Percentiles rank a stretch among this genome's conserved stretches.
Conservation (phyloP, 1,284 basidiomycete species). For the Trametes sp. region DNA sequence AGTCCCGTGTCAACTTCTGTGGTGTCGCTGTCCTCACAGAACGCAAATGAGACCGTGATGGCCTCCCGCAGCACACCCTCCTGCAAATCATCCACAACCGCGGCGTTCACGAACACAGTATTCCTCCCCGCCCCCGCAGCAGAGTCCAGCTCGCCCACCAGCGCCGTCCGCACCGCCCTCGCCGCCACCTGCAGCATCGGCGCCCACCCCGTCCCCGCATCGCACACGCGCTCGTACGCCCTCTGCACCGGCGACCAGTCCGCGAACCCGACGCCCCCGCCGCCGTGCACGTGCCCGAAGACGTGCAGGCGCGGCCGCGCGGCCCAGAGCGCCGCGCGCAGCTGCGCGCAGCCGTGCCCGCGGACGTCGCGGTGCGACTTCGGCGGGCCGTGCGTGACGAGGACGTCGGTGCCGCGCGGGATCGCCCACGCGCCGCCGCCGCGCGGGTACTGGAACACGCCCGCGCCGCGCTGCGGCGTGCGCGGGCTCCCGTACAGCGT, state of each 20-base stretch:
- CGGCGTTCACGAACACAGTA: background rate
- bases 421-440: constrained; percentile 17
- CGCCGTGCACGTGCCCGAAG: constrained; percentile 53
- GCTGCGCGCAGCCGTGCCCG: constrained; percentile 42
- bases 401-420: constrained; percentile 44
- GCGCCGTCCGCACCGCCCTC: background rate
- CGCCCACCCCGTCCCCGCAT: constrained; percentile 36
- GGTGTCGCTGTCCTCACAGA: too few species aligned
- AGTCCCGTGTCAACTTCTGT: too few species aligned
- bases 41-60: background rate
- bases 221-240: constrained; percentile 43
- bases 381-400: constrained; percentile 53
- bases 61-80: background rate
- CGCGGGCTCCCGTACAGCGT: constrained; percentile 45
- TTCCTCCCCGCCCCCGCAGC: background rate
- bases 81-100: background rate
- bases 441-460: constrained; percentile 48
- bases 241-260: constrained; percentile 47
- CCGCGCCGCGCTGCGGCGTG: constrained; percentile 46
- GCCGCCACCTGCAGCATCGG: background rate
- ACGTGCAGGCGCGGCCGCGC: constrained; percentile 47
- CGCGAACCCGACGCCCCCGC: constrained; percentile 37
- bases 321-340: constrained; percentile 44
- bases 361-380: constrained; percentile 46
- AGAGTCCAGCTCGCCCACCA: background rate